Evolutionary conservation across 2,329 filamentous ascomycete species (phyloP).

Genomic region (Colletotrichum aenigma): DNA sequence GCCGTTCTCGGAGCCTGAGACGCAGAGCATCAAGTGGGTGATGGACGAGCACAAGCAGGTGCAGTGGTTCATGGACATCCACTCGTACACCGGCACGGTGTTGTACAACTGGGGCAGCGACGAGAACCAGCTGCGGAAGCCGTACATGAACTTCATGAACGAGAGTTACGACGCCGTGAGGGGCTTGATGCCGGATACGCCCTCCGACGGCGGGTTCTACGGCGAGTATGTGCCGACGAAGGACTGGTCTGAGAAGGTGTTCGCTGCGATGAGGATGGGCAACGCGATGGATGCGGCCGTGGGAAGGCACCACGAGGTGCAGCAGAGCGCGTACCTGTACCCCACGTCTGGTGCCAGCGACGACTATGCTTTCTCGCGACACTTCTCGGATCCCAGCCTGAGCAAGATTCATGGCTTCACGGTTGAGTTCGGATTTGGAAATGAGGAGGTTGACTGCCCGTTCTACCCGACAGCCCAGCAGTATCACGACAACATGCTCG

Average conservation of each 20-base stretch:
- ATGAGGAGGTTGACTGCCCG: slow-evolving; percentile 33
- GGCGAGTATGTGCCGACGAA: slow-evolving; percentile 46
- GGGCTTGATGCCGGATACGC: slow-evolving; percentile 45
- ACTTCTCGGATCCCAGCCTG: slow-evolving; percentile 38
- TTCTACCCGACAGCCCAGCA: slow-evolving; percentile 50
- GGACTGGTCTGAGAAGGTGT: slow-evolving; percentile 37
- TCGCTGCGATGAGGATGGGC: slow-evolving; percentile 37
- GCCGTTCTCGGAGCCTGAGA: slow-evolving; percentile 61
- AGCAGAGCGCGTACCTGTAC: slow-evolving; percentile 46
- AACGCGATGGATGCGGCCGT: slow-evolving; percentile 43
- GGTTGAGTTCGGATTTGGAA: slow-evolving; percentile 52
- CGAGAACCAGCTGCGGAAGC: slow-evolving; percentile 48
- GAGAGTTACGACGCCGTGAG: slow-evolving; percentile 53
- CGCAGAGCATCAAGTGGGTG: slow-evolving; percentile 56
- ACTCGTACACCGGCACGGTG: slow-evolving; percentile 51
- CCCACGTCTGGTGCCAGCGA: slow-evolving; percentile 49
- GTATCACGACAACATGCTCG: slow-evolving; percentile 48
- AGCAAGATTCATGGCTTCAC: slow-evolving; percentile 47
- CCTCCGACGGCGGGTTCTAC: slow-evolving; percentile 37
- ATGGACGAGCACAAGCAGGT: slow-evolving; percentile 53
- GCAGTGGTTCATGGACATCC: slow-evolving; percentile 63
- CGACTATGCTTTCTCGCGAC: slow-evolving; percentile 51
- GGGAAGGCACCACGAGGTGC: slow-evolving; percentile 38
- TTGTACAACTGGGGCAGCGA: slow-evolving; percentile 65
- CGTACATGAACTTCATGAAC: slow-evolving; percentile 57